phyloP scores from a whole-genome alignment of 176 grass and related monocot genomes.

The Oryza nivara region DNA sequence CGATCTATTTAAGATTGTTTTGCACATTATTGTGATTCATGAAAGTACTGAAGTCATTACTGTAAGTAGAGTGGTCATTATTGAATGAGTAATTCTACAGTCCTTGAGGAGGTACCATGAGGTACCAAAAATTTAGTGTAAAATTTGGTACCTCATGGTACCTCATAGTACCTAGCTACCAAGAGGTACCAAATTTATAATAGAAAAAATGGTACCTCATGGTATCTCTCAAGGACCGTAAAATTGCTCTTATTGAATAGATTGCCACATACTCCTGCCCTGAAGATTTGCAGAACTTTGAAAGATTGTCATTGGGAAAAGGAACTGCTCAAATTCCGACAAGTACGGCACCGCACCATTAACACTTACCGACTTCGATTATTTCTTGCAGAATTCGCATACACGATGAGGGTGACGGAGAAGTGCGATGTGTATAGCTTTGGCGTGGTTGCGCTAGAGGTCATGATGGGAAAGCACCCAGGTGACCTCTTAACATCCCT shows the following conservation, averaged over 20 bases:
- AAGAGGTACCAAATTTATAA: no score
- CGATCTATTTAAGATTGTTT: not conserved
- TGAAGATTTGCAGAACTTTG: not conserved
- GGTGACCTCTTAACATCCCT: slow-evolving; percentile 69
- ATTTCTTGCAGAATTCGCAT: slow-evolving; percentile 73
- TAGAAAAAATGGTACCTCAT: no score
- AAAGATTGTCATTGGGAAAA: not conserved
- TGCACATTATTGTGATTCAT: not conserved
- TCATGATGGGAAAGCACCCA: slow-evolving; percentile 91
- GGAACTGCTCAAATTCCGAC: not conserved
- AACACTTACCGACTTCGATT: slow-evolving; percentile 1
- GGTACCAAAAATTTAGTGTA: no score
- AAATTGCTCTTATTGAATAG: not conserved
- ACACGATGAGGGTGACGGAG: slow-evolving; percentile 88
- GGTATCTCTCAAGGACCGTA: no score
- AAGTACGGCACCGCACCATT: not conserved
- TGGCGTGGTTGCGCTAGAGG: slow-evolving; percentile 71
- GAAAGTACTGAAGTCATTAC: not conserved
- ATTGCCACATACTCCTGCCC: not conserved
- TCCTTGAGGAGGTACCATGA: no score
- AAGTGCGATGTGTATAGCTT: slow-evolving; percentile 94
- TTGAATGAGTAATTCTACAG: not conserved
- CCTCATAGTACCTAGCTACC: no score
- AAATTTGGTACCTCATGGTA: no score
- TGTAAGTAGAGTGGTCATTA: not conserved